Evolutionary conservation across 2,329 filamentous ascomycete species (phyloP).

Genomic region (Aspergillus novofumigatus): DNA sequence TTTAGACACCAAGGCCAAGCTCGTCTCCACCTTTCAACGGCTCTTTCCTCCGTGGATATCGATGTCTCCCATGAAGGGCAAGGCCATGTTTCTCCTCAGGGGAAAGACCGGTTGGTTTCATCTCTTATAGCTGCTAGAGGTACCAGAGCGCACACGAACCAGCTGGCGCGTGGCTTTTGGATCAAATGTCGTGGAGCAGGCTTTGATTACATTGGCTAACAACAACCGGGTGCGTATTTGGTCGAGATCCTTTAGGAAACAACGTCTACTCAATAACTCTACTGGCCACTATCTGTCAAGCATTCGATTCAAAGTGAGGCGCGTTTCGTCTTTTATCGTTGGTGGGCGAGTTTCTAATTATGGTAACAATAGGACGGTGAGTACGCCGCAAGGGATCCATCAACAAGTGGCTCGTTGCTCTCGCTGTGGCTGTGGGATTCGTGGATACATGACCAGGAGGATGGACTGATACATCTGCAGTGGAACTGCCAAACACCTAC

Average conservation of each 20-base stretch:
- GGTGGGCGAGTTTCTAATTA: background rate
- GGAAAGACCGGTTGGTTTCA: conserved; percentile 39
- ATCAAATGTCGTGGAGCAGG: conserved; percentile 40
- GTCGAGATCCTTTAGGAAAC: background rate
- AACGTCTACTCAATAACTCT: background rate
- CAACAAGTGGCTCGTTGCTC: background rate
- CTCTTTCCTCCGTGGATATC: conserved; percentile 29
- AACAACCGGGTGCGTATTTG: conserved; percentile 2
- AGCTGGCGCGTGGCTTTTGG: conserved; percentile 42
- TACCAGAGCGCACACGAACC: conserved; percentile 32
- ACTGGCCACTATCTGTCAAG: background rate
- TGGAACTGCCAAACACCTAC: background rate
- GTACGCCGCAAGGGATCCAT: background rate
- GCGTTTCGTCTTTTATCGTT: background rate
- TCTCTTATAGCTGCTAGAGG: conserved; percentile 38
- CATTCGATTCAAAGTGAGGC: conserved; percentile 12
- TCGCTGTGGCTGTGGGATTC: background rate
- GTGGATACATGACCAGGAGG: background rate
- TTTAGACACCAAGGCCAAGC: conserved; percentile 41
- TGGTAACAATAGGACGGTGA: background rate
- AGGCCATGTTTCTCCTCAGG: conserved; percentile 25
- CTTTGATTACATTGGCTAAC: conserved; percentile 36
- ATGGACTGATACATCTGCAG: background rate
- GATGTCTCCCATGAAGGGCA: conserved; percentile 19
- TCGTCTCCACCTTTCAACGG: conserved; percentile 33